These are phyloP conservation scores for Akanthomyces uredinophilus DNA, from an alignment of 2,329 filamentous ascomycete genomes.

Conservation along the genomic window DNA sequence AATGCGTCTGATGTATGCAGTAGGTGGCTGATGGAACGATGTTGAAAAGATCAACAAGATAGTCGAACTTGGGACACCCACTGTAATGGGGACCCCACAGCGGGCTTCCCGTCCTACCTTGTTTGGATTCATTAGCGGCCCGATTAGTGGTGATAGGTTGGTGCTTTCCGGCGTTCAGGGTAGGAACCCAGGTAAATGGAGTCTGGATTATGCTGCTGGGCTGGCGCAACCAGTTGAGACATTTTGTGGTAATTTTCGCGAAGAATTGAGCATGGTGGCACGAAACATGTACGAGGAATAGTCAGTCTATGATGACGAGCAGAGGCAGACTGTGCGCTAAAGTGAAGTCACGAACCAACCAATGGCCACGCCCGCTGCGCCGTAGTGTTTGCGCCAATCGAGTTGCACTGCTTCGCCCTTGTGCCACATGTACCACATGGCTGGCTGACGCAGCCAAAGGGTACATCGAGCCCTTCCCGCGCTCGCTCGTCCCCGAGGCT, in stretches of 20 bases:
- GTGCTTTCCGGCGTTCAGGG: not conserved
- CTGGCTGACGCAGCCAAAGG: not conserved
- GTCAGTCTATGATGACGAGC: not conserved
- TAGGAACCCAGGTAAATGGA: not conserved
- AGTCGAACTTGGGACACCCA: not conserved
- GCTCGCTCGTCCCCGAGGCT: no score
- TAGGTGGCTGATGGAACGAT: not conserved
- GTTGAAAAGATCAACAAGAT: not conserved
- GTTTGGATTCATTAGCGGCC: not conserved
- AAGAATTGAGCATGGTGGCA: not conserved
- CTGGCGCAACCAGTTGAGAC: no score
- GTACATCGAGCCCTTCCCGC: not conserved
- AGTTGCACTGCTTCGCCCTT: not conserved
- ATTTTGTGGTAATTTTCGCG: no score
- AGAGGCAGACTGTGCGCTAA: not conserved
- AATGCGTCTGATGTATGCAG: no score
- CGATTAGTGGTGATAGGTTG: no score
- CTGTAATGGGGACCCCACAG: conserved; percentile 1
- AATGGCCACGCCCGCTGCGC: not conserved
- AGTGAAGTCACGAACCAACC: not conserved
- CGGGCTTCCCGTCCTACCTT: conserved; percentile 4
- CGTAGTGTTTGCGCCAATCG: not conserved
- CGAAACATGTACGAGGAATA: not conserved
- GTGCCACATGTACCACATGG: not conserved
- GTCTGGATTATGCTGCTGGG: no score